Percentiles rank a stretch among this genome's conserved stretches.
Conservation (phyloP, 2,329 filamentous ascomycete species). For the Endocalyx cinctus region DNA sequence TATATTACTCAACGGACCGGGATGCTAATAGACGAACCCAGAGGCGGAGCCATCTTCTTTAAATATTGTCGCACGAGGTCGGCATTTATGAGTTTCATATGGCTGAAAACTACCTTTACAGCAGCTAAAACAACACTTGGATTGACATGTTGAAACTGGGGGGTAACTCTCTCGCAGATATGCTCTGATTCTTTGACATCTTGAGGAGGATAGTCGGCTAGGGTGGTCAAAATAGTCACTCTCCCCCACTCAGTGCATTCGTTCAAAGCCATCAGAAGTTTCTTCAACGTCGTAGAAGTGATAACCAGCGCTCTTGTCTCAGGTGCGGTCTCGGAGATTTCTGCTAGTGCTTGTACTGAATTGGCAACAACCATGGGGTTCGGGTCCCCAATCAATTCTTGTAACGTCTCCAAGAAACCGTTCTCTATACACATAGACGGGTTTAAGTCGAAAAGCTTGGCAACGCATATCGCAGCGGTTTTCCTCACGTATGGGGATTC, state of each 20-base stretch:
- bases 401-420: slow-evolving; percentile 86
- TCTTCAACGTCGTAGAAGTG: slow-evolving; percentile 80
- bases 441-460: slow-evolving; percentile 95
- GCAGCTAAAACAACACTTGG: slow-evolving; percentile 95
- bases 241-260: slow-evolving; percentile 98
- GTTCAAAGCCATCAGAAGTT: slow-evolving; percentile 91
- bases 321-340: slow-evolving; percentile 85
- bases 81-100: slow-evolving; percentile 79
- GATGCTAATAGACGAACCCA: slow-evolving; percentile 54
- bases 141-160: slow-evolving; percentile 98
- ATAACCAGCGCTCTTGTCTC: slow-evolving; percentile 85
- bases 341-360: slow-evolving; percentile 86
- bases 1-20: slow-evolving; percentile 2
- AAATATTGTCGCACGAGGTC: slow-evolving; percentile 81
- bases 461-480: slow-evolving; percentile 95
- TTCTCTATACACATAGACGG: slow-evolving; percentile 92
- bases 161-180: slow-evolving; percentile 92
- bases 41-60: slow-evolving; percentile 96
- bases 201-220: slow-evolving; percentile 81
- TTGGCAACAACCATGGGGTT: slow-evolving; percentile 99
- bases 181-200: slow-evolving; percentile 96
- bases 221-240: slow-evolving; percentile 84
- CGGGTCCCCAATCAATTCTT: slow-evolving; percentile 94
- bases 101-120: slow-evolving; percentile 94
- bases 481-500: slow-evolving; percentile 98